phyloP scores from a whole-genome alignment of 139 green algal genomes.

The Chlamydomonas sp. region DNA sequence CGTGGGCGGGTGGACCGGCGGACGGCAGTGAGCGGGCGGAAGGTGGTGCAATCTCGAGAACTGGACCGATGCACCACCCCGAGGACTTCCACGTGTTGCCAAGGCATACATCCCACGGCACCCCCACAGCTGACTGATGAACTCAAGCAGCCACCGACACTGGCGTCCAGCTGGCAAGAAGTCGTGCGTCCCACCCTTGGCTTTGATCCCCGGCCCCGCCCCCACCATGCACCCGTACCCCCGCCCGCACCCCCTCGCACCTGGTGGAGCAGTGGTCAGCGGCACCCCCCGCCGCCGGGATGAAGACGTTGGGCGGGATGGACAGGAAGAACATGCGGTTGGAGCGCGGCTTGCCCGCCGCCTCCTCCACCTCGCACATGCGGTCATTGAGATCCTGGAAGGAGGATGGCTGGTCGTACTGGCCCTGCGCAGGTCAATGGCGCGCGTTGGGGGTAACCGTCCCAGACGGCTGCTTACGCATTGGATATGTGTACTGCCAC shows the following conservation, averaged over 20 bases:
- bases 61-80: no score
- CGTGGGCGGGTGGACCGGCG: neutral
- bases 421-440: neutral
- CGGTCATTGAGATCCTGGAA: constrained; percentile 80
- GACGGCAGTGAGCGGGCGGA: neutral
- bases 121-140: no score
- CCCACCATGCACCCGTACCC: no score
- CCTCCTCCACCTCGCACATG: constrained; percentile 77
- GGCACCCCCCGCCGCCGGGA: constrained; percentile 74
- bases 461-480: neutral
- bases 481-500: no score
- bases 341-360: constrained; percentile 54
- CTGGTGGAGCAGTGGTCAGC: constrained; percentile 75
- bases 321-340: constrained; percentile 99
- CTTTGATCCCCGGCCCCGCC: no score
- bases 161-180: no score
- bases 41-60: neutral
- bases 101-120: no score
- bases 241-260: constrained; percentile 45
- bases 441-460: neutral
- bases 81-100: no score
- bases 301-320: constrained; percentile 96
- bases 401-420: constrained; percentile 57
- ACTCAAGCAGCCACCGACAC: no score
- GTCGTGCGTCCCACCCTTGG: no score